Conservation (phyloP, 306 rosid genomes). For the Sicyos baderoa region DNA sequence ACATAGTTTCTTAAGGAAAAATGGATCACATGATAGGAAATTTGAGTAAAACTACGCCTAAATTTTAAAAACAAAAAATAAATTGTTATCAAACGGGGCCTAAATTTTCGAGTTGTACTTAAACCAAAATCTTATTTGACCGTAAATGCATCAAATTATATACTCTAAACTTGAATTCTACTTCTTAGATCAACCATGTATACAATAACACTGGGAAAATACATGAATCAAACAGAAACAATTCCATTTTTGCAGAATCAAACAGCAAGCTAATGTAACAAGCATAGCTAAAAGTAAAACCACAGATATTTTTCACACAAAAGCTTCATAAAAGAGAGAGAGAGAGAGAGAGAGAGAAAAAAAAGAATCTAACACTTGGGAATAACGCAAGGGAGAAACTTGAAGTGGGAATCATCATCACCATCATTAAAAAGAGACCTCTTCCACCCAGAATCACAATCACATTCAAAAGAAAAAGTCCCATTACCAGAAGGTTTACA, state of each 20-base stretch:
- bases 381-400: slow-evolving; percentile 74
- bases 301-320: neutral
- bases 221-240: neutral
- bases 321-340: neutral
- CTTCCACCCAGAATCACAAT: slow-evolving; percentile 74
- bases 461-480: slow-evolving; percentile 52
- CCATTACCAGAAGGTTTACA: slow-evolving; percentile 57
- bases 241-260: slow-evolving; percentile 2
- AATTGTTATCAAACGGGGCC: too few species aligned
- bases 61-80: too few species aligned
- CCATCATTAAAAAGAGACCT: slow-evolving; percentile 29
- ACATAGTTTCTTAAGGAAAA: too few species aligned
- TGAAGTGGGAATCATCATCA: slow-evolving; percentile 5
- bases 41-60: too few species aligned
- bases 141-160: neutral
- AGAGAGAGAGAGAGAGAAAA: neutral
- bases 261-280: neutral
- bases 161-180: neutral
- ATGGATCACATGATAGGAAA: too few species aligned
- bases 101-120: neutral
- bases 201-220: too few species aligned
- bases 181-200: too few species aligned
- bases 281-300: neutral
- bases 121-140: neutral
- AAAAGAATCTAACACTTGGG: slow-evolving; percentile 56